Conservation (phyloP, 108 stramenopile genomes). For the Cyclotella kingstonii region DNA sequence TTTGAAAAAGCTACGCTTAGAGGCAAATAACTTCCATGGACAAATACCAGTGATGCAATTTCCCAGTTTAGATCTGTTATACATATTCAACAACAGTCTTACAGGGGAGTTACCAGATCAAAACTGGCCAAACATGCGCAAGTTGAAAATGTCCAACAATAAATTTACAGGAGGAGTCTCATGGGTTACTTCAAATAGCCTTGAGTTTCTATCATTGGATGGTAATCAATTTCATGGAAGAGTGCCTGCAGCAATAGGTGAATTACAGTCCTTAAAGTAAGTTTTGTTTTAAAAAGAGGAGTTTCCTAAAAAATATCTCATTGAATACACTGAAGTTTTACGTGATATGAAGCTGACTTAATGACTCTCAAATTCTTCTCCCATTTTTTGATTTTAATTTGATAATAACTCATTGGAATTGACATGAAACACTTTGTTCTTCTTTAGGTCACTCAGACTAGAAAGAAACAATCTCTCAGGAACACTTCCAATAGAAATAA, state of each 20-base stretch:
- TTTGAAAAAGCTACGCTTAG: constrained; percentile 20
- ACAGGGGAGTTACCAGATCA: constrained; percentile 7
- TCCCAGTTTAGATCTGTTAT: constrained; percentile 14
- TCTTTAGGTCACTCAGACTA: neutral
- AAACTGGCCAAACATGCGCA: constrained; percentile 7
- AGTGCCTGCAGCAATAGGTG: constrained; percentile 13
- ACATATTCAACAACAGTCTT: constrained; percentile 20
- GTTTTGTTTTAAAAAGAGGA: neutral
- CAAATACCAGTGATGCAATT: constrained; percentile 9
- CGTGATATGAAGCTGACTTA: too few species aligned
- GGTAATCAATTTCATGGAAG: constrained; percentile 13
- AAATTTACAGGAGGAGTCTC: constrained; percentile 11
- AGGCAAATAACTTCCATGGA: constrained; percentile 24
- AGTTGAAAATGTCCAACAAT: constrained; percentile 20
- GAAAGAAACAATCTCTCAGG: constrained; percentile 17
- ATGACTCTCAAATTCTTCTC: too few species aligned
- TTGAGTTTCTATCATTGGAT: constrained; percentile 26
- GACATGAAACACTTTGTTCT: neutral
- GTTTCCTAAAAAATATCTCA: too few species aligned
- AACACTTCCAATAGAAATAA: constrained; percentile 13
- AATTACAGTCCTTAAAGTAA: constrained; percentile 2
- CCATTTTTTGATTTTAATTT: neutral
- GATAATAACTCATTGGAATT: too few species aligned
- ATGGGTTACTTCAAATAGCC: constrained; percentile 1
- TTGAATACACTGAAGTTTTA: too few species aligned